phyloP scores from a whole-genome alignment of 192 early-diverging fungal genomes.

The Mortierella hygrophila region DNA sequence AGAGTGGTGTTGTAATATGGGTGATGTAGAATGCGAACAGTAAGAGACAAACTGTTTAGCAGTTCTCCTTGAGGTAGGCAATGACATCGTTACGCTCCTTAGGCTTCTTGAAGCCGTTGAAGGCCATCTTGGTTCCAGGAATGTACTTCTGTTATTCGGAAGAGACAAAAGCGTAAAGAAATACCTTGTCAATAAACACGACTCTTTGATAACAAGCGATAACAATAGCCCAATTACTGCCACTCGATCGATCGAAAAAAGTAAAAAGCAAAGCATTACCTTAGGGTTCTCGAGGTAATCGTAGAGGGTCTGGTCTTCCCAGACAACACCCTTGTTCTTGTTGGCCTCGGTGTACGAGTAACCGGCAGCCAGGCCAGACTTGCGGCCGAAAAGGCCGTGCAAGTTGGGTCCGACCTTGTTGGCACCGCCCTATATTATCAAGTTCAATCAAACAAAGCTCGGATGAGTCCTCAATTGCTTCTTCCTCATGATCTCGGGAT shows the following conservation, averaged over 20 bases:
- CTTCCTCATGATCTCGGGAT: neutral
- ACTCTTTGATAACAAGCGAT: neutral
- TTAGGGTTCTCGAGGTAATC: conserved; percentile 98
- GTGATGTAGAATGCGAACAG: neutral
- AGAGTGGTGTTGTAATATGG: neutral
- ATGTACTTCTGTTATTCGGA: conserved; percentile 66
- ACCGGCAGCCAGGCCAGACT: conserved; percentile 86
- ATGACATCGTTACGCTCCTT: conserved; percentile 89
- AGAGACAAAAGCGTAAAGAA: neutral
- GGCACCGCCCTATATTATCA: conserved; percentile 68
- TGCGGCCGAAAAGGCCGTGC: conserved; percentile 89
- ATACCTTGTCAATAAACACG: neutral
- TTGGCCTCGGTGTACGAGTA: conserved; percentile 95
- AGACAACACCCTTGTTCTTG: conserved; percentile 81
- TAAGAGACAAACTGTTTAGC: conserved; percentile 9
- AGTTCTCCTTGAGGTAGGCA: conserved; percentile 86
- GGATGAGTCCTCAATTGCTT: neutral
- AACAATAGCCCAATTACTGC: neutral
- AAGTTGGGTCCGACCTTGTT: conserved; percentile 98
- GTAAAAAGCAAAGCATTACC: conserved; percentile 52
- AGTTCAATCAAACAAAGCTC: neutral
- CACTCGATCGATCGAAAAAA: neutral
- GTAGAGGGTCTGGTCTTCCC: conserved; percentile 91
- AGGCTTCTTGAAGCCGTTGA: conserved; percentile 89
- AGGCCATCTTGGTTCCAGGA: conserved; percentile 97